Percentiles rank a stretch among this genome's conserved stretches.
These are phyloP conservation scores for Penicillium paradoxum DNA, from an alignment of 495 filamentous ascomycete species.

Conservation along the genomic window DNA sequence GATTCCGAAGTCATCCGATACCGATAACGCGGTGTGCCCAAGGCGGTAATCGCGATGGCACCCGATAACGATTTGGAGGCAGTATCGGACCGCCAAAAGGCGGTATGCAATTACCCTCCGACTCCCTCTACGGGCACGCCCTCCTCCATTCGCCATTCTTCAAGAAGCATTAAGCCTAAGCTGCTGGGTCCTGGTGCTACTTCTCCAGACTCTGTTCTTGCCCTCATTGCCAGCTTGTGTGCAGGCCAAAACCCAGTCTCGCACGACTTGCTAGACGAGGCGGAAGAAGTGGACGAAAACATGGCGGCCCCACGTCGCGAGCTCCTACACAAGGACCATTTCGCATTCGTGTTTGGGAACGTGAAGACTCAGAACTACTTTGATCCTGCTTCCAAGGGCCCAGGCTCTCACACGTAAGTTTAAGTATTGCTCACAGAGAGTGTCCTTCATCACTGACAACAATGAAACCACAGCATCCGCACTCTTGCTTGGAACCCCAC, in stretches of 20 bases:
- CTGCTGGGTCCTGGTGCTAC: not conserved
- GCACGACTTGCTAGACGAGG: conserved; percentile 11
- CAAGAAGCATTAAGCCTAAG: not conserved
- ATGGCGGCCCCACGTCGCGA: conserved; percentile 52
- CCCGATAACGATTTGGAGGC: not conserved
- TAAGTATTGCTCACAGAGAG: not conserved
- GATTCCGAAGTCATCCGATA: not conserved
- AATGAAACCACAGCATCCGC: conserved; percentile 44
- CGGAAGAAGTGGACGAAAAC: conserved; percentile 9
- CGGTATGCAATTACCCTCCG: not conserved
- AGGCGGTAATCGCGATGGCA: not conserved
- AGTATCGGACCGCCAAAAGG: not conserved
- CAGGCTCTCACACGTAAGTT: conserved; percentile 51
- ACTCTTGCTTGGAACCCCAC: conserved; percentile 87
- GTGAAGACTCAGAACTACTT: conserved; percentile 60
- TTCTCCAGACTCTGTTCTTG: too few relatives aligned
- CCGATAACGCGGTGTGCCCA: not conserved
- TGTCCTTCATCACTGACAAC: conserved; percentile 5
- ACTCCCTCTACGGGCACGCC: not conserved
- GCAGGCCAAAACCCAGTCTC: conserved; percentile 4
- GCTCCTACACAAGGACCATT: conserved; percentile 58
- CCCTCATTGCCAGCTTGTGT: not conserved
- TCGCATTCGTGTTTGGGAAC: conserved; percentile 50
- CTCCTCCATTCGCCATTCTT: not conserved
- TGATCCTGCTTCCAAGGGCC: conserved; percentile 49